Conservation (phyloP, 805 yeast genomes). For the Lipomyces kockii region DNA sequence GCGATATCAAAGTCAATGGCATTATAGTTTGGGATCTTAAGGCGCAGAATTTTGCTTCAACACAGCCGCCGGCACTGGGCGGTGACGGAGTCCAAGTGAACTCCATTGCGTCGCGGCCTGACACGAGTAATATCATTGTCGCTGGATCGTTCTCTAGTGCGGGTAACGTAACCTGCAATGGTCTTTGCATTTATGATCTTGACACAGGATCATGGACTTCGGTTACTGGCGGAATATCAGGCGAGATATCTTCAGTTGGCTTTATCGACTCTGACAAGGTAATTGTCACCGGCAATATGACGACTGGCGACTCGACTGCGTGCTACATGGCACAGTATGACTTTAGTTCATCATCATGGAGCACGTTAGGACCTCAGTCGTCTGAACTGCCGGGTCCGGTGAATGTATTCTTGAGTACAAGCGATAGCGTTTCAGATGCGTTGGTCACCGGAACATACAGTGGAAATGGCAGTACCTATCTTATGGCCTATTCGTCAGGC, state of each 20-base stretch:
- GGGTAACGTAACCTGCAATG: constrained; percentile 60
- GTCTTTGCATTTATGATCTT: constrained; percentile 69
- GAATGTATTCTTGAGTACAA: constrained; percentile 42
- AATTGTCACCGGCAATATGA: constrained; percentile 61
- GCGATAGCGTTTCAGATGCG: constrained; percentile 50
- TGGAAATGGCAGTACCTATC: constrained; percentile 49
- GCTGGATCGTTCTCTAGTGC: constrained; percentile 74
- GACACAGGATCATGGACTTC: constrained; percentile 60
- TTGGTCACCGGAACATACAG: constrained; percentile 52
- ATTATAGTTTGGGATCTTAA: constrained; percentile 59
- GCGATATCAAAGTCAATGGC: constrained; percentile 47
- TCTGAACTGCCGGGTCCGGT: constrained; percentile 41
- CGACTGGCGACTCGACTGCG: constrained; percentile 43
- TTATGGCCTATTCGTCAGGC: constrained; percentile 40
- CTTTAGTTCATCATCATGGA: constrained; percentile 49
- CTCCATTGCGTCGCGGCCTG: constrained; percentile 49
- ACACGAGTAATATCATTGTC: constrained; percentile 57
- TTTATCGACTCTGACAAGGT: constrained; percentile 51
- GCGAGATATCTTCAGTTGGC: constrained; percentile 59
- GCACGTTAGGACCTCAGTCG: constrained; percentile 34
- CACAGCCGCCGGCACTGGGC: constrained; percentile 56
- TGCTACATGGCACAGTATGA: constrained; percentile 43
- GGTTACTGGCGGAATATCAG: constrained; percentile 49
- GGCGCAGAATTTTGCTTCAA: constrained; percentile 48
- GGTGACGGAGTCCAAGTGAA: constrained; percentile 50